Base-by-base conservation (phyloP, 345 rosid genomes). In the Eutrema heterophyllum region DNA sequence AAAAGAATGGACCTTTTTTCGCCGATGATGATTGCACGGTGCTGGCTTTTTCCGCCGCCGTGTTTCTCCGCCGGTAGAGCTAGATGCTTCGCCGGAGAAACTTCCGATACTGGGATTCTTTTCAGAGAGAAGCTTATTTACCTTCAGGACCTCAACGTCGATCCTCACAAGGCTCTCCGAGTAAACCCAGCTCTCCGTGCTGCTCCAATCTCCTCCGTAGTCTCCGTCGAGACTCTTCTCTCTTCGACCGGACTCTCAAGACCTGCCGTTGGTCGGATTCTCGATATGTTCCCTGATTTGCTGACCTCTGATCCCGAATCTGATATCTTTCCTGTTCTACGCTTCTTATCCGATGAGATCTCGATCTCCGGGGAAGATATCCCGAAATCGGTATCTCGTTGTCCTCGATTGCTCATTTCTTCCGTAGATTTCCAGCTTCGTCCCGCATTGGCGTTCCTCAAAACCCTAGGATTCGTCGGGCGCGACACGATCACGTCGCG, bases 141-240 rank as follows among this genome's bases (percentile, higher is more conserved):
- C 78, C 92, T 91, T 15, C 70, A 87, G 30, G 68, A 76, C 81
- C 93, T 91, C 61, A 85, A 88, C 62, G 74, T 91, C 10, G 71
- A 91, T 75, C 78, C 88, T 61, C 86, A 77, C 18, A 89, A 88
- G 64, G 98, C 91, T 73, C 91, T 91, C 14, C 69, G 68, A 43
- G 73, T 75, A 10, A 91, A 89, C 78, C 98, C 97, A 0, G 62
- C 87, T 55, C 83, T 91, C 75, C 97, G 96, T n/a, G 79, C 89
- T 32, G 74, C 86, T 38, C 88, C 96, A 1, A 84, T 93, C 84
- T 83, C 98, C 76, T 49, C 89, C 54, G 81, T 93, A 78, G 72
- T 71, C 58, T 71, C 94, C 76, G 84, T 89, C 53, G 89, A 89
- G 78, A 30, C 49, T 44, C 83, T 80, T 57, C 87, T 93, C 74